A percentile compares a stretch with the other conserved stretches of the same genome.
These are phyloP conservation scores for Chytriomyces sp. DNA, from an alignment of 192 early-diverging fungal species.

Conservation along the genomic window DNA sequence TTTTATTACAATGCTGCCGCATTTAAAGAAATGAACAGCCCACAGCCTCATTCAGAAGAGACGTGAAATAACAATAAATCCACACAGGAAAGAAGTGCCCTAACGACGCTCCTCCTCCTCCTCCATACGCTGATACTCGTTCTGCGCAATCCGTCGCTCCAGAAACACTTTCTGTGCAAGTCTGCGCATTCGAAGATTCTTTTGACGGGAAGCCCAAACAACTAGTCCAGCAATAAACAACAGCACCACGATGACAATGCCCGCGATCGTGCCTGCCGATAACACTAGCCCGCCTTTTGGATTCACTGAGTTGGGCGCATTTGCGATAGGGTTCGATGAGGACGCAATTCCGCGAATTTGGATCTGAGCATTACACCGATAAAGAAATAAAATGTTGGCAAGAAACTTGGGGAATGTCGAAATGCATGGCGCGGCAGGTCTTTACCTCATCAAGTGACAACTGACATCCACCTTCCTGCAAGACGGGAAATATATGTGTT, in stretches of 20 bases:
- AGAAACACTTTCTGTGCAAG: constrained; percentile 2
- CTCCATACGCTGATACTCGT: neutral
- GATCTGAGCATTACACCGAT: neutral
- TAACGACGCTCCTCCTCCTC: neutral
- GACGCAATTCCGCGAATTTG: neutral
- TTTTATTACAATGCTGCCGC: too few species aligned
- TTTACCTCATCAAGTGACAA: constrained; percentile 5
- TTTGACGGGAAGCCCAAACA: neutral
- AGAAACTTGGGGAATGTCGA: neutral
- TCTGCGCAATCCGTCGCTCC: neutral
- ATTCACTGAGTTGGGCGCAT: too few species aligned
- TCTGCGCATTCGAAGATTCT: neutral
- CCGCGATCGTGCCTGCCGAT: neutral
- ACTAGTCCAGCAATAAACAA: neutral
- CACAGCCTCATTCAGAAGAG: too few species aligned
- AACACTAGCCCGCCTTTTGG: too few species aligned
- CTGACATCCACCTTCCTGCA: constrained; percentile 10
- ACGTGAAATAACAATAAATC: too few species aligned
- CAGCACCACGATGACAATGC: constrained; percentile 1
- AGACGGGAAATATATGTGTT: too few species aligned
- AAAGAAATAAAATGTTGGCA: neutral
- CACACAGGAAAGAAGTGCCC: neutral
- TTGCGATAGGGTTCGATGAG: too few species aligned
- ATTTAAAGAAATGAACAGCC: too few species aligned
- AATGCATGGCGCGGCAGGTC: too few species aligned